Percentiles rank a stretch among this genome's conserved stretches.
Evolutionary conservation across 2,329 filamentous ascomycete genomes (phyloP).

Genomic region (Fusarium anguioides): DNA sequence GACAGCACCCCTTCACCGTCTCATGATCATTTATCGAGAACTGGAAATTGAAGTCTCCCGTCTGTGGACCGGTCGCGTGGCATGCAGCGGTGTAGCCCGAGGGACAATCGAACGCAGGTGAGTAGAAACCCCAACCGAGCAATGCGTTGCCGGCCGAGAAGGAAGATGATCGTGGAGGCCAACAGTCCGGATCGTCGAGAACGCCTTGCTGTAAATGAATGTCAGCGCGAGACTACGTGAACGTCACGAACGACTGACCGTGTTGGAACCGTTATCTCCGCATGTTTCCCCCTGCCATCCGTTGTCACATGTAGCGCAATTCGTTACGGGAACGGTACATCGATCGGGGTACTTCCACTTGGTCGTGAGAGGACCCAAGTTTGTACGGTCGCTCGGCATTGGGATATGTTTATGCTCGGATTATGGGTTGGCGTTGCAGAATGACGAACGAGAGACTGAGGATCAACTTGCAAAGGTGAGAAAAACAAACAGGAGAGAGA

Average conservation of each 20-base stretch:
- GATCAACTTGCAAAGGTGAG: not conserved
- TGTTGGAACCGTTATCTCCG: not conserved
- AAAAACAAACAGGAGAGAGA: not conserved
- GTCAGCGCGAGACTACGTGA: not conserved
- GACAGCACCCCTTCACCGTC: not conserved
- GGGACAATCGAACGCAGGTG: not conserved
- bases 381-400: not conserved
- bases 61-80: not conserved
- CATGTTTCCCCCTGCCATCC: not conserved
- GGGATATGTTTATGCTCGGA: rapidly evolving
- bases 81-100: not conserved
- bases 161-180: not conserved
- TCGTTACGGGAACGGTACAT: not conserved
- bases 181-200: not conserved
- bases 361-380: conserved; percentile 3
- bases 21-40: not conserved
- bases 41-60: conserved; percentile 3
- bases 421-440: not conserved
- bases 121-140: conserved; percentile 6
- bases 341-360: not conserved
- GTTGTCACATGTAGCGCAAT: not conserved
- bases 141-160: not conserved
- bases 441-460: not conserved
- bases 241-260: not conserved
- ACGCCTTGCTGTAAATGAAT: not conserved